Evolutionary conservation across 345 rosid species (phyloP).

Genomic region (Boechera retrofracta): DNA sequence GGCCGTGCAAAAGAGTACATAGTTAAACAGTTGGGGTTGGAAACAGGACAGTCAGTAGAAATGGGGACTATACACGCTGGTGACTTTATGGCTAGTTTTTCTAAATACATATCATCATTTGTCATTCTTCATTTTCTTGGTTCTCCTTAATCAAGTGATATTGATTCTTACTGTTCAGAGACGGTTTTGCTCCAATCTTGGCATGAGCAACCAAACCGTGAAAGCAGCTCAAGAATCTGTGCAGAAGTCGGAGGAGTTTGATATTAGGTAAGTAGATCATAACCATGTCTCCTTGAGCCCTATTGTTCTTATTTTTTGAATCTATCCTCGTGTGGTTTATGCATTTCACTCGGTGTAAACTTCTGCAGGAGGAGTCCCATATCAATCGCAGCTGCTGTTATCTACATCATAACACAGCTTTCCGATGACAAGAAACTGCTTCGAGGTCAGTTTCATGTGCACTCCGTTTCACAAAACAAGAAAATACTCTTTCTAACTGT

Average conservation of each 20-base stretch:
- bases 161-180: background rate
- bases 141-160: background rate
- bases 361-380: slow-evolving; percentile 19
- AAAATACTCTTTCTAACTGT: background rate
- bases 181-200: slow-evolving; percentile 75
- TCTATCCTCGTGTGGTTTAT: background rate
- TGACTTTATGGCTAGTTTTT: slow-evolving; percentile 74
- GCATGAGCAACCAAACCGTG: slow-evolving; percentile 89
- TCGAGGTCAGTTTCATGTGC: background rate
- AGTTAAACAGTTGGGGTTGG: slow-evolving; percentile 83
- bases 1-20: slow-evolving; percentile 91
- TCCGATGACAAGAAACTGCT: slow-evolving; percentile 10
- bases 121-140: background rate
- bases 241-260: slow-evolving; percentile 91
- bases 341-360: background rate
- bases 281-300: slow-evolving; percentile 3
- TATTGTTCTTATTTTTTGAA: background rate
- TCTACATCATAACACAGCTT: slow-evolving; percentile 4
- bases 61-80: slow-evolving; percentile 55
- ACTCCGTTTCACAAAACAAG: background rate
- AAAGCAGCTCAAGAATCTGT: slow-evolving; percentile 97
- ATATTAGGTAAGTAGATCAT: slow-evolving; percentile 68
- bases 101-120: background rate
- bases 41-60: slow-evolving; percentile 67
- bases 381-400: slow-evolving; percentile 8